phyloP scores from a whole-genome alignment of 441 rosid species.

The Gossypium aridum region DNA sequence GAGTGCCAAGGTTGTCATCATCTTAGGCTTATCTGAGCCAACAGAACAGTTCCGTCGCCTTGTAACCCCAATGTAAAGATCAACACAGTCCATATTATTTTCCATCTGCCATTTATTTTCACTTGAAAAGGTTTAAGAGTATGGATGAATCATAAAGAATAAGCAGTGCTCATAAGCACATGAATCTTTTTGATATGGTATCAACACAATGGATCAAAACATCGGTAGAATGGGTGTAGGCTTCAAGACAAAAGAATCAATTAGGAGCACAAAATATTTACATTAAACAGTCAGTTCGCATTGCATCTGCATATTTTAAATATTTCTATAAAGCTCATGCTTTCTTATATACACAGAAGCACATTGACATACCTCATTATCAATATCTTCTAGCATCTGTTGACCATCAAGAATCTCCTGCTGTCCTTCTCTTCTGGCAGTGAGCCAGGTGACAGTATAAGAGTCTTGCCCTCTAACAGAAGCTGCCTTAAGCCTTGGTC shows the following conservation, averaged over 20 bases:
- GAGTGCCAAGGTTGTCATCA: slow-evolving; percentile 44
- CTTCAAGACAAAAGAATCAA: neutral
- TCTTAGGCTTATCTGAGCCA: slow-evolving; percentile 50
- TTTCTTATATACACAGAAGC: neutral
- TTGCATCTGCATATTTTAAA: neutral
- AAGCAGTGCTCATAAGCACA: neutral
- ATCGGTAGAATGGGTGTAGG: neutral
- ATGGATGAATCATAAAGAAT: neutral
- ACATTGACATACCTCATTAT: slow-evolving; percentile 37
- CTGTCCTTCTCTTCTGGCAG: slow-evolving; percentile 63
- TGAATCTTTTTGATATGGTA: neutral
- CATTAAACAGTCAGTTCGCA: neutral
- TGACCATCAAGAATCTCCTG: slow-evolving; percentile 58
- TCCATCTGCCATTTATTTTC: slow-evolving; percentile 36
- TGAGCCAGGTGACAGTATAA: slow-evolving; percentile 41
- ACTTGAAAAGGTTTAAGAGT: slow-evolving; percentile 5
- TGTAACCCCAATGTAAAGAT: slow-evolving; percentile 53
- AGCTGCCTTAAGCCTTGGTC: slow-evolving; percentile 57
- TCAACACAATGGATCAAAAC: neutral
- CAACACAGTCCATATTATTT: slow-evolving; percentile 24
- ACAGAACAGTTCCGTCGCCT: slow-evolving; percentile 48
- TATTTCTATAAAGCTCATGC: neutral
- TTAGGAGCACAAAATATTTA: neutral
- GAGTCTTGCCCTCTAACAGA: slow-evolving; percentile 30
- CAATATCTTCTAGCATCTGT: slow-evolving; percentile 45